Percentiles rank a stretch among this genome's conserved stretches.
phyloP scores from a whole-genome alignment of 108 stramenopile species.

The Discostella stelligeroides region DNA sequence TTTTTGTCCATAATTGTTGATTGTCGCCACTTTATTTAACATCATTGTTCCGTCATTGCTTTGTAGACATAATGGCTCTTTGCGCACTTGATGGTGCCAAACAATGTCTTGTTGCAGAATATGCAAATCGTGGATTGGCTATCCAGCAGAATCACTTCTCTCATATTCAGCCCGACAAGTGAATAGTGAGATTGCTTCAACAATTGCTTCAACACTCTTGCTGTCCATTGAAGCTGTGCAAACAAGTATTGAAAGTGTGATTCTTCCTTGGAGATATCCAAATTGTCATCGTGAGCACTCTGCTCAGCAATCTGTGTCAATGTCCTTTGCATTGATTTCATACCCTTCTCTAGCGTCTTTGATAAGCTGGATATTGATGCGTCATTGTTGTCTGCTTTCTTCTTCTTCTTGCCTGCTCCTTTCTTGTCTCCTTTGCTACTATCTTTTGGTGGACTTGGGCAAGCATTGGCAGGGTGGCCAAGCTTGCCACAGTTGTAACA shows the following conservation, averaged over 20 bases:
- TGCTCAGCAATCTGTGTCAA: background rate
- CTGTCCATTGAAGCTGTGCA: no score
- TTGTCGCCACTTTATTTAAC: background rate
- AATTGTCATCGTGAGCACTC: background rate
- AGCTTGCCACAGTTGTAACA: constrained; percentile 16
- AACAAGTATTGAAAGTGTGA: constrained; percentile 15
- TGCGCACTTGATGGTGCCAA: background rate
- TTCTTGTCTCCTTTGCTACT: no score
- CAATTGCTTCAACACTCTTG: background rate
- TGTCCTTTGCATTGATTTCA: background rate
- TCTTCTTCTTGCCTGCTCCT: no score
- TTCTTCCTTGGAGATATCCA: background rate
- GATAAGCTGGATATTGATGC: constrained; percentile 1
- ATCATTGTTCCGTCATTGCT: background rate
- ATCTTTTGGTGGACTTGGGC: no score
- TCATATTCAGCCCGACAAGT: constrained; percentile 3
- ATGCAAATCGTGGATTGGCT: constrained; percentile 5
- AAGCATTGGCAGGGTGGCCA: no score
- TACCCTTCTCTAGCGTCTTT: background rate
- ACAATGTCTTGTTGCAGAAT: background rate
- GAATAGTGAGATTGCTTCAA: background rate
- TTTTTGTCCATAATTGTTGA: background rate
- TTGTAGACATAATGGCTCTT: background rate
- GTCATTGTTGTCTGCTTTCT: background rate
- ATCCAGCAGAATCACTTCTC: constrained; percentile 8